phyloP scores from a whole-genome alignment of 192 early-diverging fungal genomes.

The Rhizophagus clarus region DNA sequence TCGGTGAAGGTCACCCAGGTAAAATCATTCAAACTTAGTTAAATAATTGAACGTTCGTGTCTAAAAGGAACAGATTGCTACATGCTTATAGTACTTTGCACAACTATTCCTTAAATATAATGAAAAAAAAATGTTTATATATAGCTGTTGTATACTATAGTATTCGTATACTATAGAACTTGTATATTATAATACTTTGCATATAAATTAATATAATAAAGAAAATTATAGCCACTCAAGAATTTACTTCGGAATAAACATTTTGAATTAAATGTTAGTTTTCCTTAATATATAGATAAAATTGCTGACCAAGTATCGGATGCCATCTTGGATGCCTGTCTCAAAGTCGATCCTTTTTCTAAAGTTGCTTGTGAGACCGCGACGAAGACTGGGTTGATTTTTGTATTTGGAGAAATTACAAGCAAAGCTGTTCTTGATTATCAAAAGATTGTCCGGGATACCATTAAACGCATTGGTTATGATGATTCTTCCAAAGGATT shows the following conservation, averaged over 20 bases:
- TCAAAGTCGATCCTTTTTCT: constrained; percentile 92
- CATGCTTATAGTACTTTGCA: too few relatives aligned
- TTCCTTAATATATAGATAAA: constrained; percentile 71
- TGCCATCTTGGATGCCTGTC: constrained; percentile 96
- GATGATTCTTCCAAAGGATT: constrained; percentile 99
- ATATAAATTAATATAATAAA: too few relatives aligned
- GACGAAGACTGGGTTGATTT: constrained; percentile 99
- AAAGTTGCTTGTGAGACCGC: constrained; percentile 99
- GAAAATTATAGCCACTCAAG: too few relatives aligned
- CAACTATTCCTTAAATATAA: too few relatives aligned
- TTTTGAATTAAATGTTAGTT: neutral
- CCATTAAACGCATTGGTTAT: constrained; percentile 99
- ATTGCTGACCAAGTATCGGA: constrained; percentile 99
- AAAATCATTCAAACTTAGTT: neutral
- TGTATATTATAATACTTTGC: too few relatives aligned
- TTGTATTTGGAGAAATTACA: constrained; percentile 99
- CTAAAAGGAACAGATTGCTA: too few relatives aligned
- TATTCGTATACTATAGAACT: too few relatives aligned
- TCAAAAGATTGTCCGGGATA: constrained; percentile 99
- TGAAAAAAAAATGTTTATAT: too few relatives aligned
- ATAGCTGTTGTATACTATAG: too few relatives aligned
- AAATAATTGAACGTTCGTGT: too few relatives aligned
- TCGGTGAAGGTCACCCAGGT: constrained; percentile 99
- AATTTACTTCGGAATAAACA: too few relatives aligned
- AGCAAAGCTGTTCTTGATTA: constrained; percentile 98